Evolutionary conservation across 208 protist genomes (phyloP), one percentile per base, ranked within the genome.

Genomic region (Trypanosoma melophagium): DNA sequence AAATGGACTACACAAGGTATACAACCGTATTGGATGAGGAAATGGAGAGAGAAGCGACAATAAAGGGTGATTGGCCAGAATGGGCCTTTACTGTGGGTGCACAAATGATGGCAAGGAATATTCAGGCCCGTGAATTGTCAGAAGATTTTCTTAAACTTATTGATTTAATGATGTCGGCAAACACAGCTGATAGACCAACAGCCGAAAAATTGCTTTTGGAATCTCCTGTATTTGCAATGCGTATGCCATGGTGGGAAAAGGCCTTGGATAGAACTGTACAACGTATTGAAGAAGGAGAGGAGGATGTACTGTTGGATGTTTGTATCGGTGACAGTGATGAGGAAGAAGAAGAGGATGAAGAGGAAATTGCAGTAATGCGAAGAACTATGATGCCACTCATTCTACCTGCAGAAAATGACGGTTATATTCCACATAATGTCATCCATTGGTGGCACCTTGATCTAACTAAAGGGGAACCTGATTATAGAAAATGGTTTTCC

Each of bases 151-250:
- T 87, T 45, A 51, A 54, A 12, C 45, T 92, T 53, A 80, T 93
- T 65, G 68, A 80, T 45, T 51, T 70, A 54, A 89, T 90, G 76
- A 76, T 95, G 62, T 54, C 35, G 21, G 5, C 69, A 7, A 81
- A 90, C 42, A 72, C 84, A 2, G 69, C 57, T 1, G 62, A 77
- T 40, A 80, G 89, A 17, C 86, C 83, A 2, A 84, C 74, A 2
- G 84, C 89, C 12, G 76, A 86, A 60, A 35, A 44, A 53, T 61
- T 93, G 51, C 74, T 95, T 21, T 28, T 67, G 44, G 61, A 69
- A 5, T 72, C 58, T 12, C 35, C 67, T 7, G 42, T 85, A n/a
- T 95, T 90, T 66, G 72, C 50, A 24, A 45, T 83, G 50, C 67
- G 67, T 9, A 53, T 72, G 58, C 67, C 67, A 14, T 72, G 67